Conservation (phyloP, 2,329 filamentous ascomycete genomes). For the Zasmidium citrigriseum region DNA sequence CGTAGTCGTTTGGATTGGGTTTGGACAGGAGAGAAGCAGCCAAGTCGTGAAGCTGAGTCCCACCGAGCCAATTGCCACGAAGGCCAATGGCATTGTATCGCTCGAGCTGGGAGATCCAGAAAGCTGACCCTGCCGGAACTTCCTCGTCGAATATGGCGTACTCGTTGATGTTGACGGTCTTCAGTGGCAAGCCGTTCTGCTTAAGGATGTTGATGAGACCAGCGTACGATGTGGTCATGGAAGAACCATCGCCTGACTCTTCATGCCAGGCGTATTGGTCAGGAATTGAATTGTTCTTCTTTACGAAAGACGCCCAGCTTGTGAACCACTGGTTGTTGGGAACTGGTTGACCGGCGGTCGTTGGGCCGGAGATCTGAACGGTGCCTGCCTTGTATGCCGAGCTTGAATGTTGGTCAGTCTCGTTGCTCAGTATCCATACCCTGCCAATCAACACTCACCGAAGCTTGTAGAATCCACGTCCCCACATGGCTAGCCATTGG, state of each 20-base stretch:
- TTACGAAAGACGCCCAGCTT: constrained; percentile 38
- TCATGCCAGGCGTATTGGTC: constrained; percentile 48
- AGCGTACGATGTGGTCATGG: not conserved
- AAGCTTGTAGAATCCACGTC: no score
- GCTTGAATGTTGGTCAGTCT: no score
- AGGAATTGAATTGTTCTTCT: constrained; percentile 40
- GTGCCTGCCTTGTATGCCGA: no score
- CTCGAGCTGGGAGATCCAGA: constrained; percentile 50
- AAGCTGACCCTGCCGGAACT: constrained; percentile 43
- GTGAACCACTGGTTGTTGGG: constrained; percentile 42
- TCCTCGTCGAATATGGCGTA: constrained; percentile 46
- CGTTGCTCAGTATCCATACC: no score
- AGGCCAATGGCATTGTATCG: constrained; percentile 45
- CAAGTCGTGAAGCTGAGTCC: constrained; percentile 45
- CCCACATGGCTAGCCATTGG: constrained; percentile 40
- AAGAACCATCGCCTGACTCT: not conserved
- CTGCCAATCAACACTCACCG: no score
- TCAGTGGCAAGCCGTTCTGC: constrained; percentile 20
- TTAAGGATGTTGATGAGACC: constrained; percentile 29
- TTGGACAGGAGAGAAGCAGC: constrained; percentile 44
- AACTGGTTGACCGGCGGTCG: constrained; percentile 36
- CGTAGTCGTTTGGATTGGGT: constrained; percentile 28
- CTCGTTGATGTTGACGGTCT: constrained; percentile 50
- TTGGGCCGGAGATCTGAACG: constrained; percentile 39
- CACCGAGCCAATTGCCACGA: constrained; percentile 48